phyloP scores from a whole-genome alignment of 2,329 filamentous ascomycete genomes.

The Aspergillus candidus region DNA sequence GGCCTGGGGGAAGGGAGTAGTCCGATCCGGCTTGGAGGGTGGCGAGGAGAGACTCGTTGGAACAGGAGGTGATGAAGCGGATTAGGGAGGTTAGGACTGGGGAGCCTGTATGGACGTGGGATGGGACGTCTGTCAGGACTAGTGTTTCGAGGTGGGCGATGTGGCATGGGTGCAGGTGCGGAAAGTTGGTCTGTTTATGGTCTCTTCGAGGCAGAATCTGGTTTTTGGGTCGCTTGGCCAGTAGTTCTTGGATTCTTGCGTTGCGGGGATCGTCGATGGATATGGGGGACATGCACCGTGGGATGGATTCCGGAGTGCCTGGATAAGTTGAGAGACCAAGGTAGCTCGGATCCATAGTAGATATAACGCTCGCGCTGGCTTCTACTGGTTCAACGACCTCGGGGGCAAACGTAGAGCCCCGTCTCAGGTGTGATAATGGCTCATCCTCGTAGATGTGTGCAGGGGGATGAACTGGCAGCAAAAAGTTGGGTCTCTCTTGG shows the following conservation, averaged over 20 bases:
- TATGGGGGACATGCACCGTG: constrained; percentile 15
- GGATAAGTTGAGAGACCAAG: constrained; percentile 1
- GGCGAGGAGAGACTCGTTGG: constrained; percentile 50
- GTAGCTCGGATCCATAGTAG: not conserved
- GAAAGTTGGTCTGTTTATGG: constrained; percentile 22
- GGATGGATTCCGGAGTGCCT: constrained; percentile 5
- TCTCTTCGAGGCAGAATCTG: constrained; percentile 23
- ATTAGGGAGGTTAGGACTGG: constrained; percentile 42
- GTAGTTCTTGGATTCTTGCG: constrained; percentile 32
- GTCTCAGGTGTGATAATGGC: constrained; percentile 25
- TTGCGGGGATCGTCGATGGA: constrained; percentile 21
- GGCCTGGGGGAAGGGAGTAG: constrained; percentile 54
- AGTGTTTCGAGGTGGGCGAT: constrained; percentile 50
- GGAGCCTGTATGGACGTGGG: constrained; percentile 36
- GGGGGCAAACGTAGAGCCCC: constrained; percentile 43
- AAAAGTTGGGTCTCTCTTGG: constrained; percentile 1
- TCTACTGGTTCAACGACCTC: constrained; percentile 34
- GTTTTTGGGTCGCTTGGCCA: constrained; percentile 33
- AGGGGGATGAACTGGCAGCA: not conserved
- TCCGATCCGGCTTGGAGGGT: constrained; percentile 49
- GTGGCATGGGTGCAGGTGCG: constrained; percentile 49
- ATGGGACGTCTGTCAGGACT: constrained; percentile 53
- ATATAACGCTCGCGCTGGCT: too few species aligned
- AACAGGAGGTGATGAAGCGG: constrained; percentile 52
- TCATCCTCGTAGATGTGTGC: constrained; percentile 24